phyloP scores from a whole-genome alignment of 1,284 basidiomycete genomes.

The Cryptococcus sp. region DNA sequence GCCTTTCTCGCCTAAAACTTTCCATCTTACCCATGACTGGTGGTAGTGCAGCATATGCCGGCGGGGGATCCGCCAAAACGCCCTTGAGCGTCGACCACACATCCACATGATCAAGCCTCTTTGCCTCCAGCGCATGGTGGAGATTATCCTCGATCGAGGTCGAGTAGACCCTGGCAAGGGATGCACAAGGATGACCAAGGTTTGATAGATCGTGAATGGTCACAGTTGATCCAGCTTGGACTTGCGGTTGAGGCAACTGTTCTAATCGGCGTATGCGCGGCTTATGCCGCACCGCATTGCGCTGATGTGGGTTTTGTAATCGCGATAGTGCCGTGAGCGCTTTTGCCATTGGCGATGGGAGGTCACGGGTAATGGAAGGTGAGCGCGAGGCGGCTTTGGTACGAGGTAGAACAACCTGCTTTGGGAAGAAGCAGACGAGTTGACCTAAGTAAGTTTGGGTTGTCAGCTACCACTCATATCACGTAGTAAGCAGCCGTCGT shows the following conservation, averaged over 20 bases:
- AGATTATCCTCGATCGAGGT: constrained; percentile 61
- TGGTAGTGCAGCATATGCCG: constrained; percentile 30
- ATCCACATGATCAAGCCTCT: constrained; percentile 70
- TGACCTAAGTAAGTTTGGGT: constrained; percentile 60
- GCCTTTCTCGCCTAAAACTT: constrained; percentile 24
- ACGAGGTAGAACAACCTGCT: constrained; percentile 45
- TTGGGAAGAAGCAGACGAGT: constrained; percentile 80
- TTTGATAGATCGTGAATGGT: constrained; percentile 65
- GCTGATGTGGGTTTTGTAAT: constrained; percentile 40
- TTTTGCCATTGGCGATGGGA: constrained; percentile 36
- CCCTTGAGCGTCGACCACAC: constrained; percentile 67
- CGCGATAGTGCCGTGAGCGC: constrained; percentile 46
- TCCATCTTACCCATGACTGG: constrained; percentile 5
- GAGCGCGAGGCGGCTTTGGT: constrained; percentile 43
- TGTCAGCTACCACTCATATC: constrained; percentile 3
- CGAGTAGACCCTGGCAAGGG: constrained; percentile 65
- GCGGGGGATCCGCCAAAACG: constrained; percentile 53
- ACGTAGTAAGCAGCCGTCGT: background rate
- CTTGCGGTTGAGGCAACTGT: constrained; percentile 21
- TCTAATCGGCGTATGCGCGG: constrained; percentile 28
- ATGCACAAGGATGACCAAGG: constrained; percentile 60
- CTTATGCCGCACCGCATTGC: constrained; percentile 24
- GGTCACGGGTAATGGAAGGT: constrained; percentile 36
- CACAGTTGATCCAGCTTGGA: constrained; percentile 56
- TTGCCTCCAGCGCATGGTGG: constrained; percentile 61